phyloP scores from a whole-genome alignment of 495 filamentous ascomycete species.

The Daldinia grandis region DNA sequence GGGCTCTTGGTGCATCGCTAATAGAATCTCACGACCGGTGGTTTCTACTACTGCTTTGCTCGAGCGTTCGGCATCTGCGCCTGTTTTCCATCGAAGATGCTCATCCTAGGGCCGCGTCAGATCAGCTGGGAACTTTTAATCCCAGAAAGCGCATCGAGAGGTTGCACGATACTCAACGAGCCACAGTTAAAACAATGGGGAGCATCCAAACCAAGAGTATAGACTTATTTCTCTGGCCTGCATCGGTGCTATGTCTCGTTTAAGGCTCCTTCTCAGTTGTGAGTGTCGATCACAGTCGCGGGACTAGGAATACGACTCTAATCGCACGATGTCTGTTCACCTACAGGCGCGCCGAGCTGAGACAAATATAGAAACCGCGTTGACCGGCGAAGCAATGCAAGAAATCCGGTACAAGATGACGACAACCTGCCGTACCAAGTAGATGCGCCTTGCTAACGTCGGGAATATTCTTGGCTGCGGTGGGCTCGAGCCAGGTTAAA shows the following conservation, averaged over 20 bases:
- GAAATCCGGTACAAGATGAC: slow-evolving; percentile 24
- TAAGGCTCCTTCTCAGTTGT: slow-evolving; percentile 13
- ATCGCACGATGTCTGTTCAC: slow-evolving; percentile 13
- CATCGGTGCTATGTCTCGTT: slow-evolving; percentile 30
- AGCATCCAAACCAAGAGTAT: neutral
- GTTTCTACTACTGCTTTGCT: neutral
- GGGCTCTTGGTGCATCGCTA: neutral
- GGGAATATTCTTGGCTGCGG: slow-evolving; percentile 38
- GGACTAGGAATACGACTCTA: slow-evolving; percentile 31
- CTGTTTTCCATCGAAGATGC: neutral
- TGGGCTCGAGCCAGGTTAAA: slow-evolving; percentile 5
- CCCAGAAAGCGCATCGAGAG: slow-evolving; percentile 27
- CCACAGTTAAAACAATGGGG: neutral
- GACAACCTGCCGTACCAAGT: slow-evolving; percentile 13
- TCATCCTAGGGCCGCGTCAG: slow-evolving; percentile 25
- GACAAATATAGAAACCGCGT: slow-evolving; percentile 37
- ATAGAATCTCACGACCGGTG: neutral
- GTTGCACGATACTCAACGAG: neutral
- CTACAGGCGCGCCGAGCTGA: slow-evolving; percentile 13
- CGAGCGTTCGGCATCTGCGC: neutral
- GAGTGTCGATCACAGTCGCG: slow-evolving; percentile 14
- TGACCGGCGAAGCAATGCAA: slow-evolving; percentile 1
- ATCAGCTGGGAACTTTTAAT: slow-evolving; percentile 9
- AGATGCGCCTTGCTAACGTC: slow-evolving; percentile 26
- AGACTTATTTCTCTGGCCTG: slow-evolving; percentile 45